Evolutionary conservation across 495 filamentous ascomycete species (phyloP).

Genomic region (Rhizodiscina lignyota): DNA sequence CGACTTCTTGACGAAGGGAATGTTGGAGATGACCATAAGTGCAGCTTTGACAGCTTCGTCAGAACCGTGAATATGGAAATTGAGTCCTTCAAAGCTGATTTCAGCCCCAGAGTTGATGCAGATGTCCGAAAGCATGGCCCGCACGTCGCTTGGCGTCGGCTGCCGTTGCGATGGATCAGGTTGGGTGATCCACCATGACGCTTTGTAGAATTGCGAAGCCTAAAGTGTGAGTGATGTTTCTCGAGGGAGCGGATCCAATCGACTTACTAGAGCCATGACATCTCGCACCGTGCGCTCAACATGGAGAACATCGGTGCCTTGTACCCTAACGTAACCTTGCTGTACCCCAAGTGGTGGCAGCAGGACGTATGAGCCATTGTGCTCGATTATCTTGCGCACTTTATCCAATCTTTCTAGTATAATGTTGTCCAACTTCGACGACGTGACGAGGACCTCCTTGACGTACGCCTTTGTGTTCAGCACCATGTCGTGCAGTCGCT

Average conservation of each 20-base stretch:
- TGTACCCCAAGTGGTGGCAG: constrained; percentile 74
- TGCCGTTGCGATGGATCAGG: constrained; percentile 53
- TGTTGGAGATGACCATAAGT: constrained; percentile 79
- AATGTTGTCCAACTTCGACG: constrained; percentile 86
- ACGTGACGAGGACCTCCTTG: constrained; percentile 73
- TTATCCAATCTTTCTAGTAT: constrained; percentile 84
- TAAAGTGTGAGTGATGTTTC: constrained; percentile 24
- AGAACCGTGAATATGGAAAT: constrained; percentile 84
- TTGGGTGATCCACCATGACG: constrained; percentile 86
- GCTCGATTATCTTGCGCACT: constrained; percentile 92
- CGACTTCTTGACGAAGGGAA: constrained; percentile 71
- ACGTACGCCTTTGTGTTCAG: constrained; percentile 63
- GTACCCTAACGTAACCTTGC: constrained; percentile 64
- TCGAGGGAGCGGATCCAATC: constrained; percentile 1
- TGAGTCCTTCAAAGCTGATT: constrained; percentile 81
- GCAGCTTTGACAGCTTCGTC: constrained; percentile 92
- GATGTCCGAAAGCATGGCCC: constrained; percentile 84
- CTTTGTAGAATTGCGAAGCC: constrained; percentile 95
- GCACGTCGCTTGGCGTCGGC: constrained; percentile 60
- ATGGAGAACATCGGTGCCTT: constrained; percentile 80
- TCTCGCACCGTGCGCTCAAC: constrained; percentile 88
- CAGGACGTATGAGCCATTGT: constrained; percentile 84
- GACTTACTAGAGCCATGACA: constrained; percentile 75
- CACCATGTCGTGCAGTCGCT: constrained; percentile 70
- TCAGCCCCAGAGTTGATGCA: constrained; percentile 92